Evolutionary conservation across 805 yeast genomes (phyloP), one percentile per base, ranked within the genome.

Genomic region (Pichia heedii): DNA sequence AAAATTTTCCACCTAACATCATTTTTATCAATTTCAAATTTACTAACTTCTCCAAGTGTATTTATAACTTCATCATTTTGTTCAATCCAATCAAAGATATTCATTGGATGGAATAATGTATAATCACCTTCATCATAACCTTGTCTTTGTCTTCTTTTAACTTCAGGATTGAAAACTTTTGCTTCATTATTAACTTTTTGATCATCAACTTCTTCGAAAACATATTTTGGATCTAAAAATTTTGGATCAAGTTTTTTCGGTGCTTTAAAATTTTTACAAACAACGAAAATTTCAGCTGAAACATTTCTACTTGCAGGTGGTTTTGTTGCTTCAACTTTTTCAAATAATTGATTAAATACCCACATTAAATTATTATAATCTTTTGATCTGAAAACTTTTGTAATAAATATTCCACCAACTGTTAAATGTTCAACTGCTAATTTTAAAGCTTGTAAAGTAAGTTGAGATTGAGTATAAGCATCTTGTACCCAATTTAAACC

Each of bases 401-500:
- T 90, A 33, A 93, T 90, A 62, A 93, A 93, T 27, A 93, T 86
- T 54, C 99, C 99, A 41, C 96, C 96, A 12, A 84, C 84, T 26
- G 75, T 71, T 57, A 93, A 71, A 64, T 93, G 88, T 65, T 93
- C 99, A 13, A 82, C 96, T 1, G 98, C 99, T 47, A 93, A 71
- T 62, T 82, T 87, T 57, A 93, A 71, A 27, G 97, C 95, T 68
- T 89, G 96, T 53, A 93, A 70, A 26, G 96, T 94, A 54, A 93
- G 77, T 60, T 90, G 97, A 22, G 96, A 87, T 68, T 93, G 99
- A 2, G 97, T 87, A 67, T 86, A 93, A 1, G 99, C 98, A 77
- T 93, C 99, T 65, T 93, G 99, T 19, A 85, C 93, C 99, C 99
- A 93, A n/a, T 96, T 95, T 58, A 93, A 74, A 81, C 99, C 99